These are phyloP conservation scores for Hyaloscypha finlandica DNA, from an alignment of 495 filamentous ascomycete genomes.

Conservation along the genomic window DNA sequence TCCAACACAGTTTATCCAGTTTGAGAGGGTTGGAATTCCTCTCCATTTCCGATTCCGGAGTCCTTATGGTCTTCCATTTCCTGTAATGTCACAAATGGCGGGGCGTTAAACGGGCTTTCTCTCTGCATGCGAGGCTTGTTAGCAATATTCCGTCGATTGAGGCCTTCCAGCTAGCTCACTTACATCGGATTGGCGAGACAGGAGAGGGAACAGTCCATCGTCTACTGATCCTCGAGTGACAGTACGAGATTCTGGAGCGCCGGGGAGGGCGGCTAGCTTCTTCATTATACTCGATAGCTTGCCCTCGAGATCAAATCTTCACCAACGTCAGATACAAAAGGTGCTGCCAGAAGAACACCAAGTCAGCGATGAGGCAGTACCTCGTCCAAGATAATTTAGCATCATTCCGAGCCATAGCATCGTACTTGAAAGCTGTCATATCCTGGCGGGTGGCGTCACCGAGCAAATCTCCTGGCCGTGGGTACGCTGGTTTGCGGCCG, in stretches of 20 bases:
- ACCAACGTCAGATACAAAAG: not conserved
- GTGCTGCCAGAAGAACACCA: not conserved
- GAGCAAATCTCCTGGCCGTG: slow-evolving; percentile 31
- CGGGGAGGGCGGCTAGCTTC: slow-evolving; percentile 10
- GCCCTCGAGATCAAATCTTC: slow-evolving; percentile 23
- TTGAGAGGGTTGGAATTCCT: not conserved
- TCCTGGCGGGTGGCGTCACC: slow-evolving; percentile 27
- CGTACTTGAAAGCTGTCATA: slow-evolving; percentile 32
- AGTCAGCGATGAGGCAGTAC: not conserved
- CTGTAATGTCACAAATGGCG: slow-evolving; percentile 4
- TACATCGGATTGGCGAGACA: not conserved
- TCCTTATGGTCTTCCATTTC: not conserved
- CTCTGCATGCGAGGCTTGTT: not conserved
- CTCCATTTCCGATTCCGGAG: not conserved
- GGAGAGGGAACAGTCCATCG: not conserved
- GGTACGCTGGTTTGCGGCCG: slow-evolving; percentile 25
- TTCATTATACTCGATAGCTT: slow-evolving; percentile 19
- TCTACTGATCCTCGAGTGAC: not conserved
- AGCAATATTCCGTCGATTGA: not conserved
- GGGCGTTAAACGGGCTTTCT: not conserved
- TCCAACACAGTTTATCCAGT: not conserved
- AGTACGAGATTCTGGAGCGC: slow-evolving; percentile 5
- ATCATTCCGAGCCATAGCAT: slow-evolving; percentile 30
- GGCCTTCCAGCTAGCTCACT: not conserved
- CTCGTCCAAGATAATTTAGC: slow-evolving; percentile 25